Percentiles rank a stretch among this genome's conserved stretches.
These are phyloP conservation scores for Heimioporus sp. DNA, from an alignment of 768 basidiomycete genomes.

Conservation along the genomic window DNA sequence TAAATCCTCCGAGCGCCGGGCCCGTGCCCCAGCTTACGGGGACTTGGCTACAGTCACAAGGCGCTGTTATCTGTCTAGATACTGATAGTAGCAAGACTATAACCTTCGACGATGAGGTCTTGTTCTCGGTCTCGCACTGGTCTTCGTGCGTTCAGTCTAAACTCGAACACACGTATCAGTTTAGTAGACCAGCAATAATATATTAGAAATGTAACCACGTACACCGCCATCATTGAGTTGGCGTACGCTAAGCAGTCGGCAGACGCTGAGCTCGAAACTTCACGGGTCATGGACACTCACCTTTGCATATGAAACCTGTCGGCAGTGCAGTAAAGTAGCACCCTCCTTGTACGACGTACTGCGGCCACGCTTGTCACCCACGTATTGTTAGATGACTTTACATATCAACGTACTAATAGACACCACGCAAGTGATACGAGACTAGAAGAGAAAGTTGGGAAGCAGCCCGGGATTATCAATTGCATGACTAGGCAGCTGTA, in stretches of 20 bases:
- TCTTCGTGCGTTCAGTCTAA: slow-evolving; percentile 14
- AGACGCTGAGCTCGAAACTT: neutral
- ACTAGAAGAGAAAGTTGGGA: neutral
- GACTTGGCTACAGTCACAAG: no score
- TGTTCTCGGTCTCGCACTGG: slow-evolving; percentile 2
- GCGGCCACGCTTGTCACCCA: neutral
- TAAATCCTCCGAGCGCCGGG: no score
- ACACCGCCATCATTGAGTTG: slow-evolving; percentile 18
- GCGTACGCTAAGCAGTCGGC: slow-evolving; percentile 1
- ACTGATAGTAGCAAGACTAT: slow-evolving; percentile 1
- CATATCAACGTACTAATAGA: neutral
- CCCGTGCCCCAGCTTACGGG: no score
- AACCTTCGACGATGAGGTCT: neutral
- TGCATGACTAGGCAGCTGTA: no score
- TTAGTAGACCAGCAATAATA: no score
- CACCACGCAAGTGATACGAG: slow-evolving; percentile 9
- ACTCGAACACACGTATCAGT: neutral
- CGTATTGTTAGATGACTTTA: neutral
- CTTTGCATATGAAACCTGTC: slow-evolving; percentile 3
- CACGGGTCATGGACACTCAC: neutral
- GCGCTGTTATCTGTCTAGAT: neutral
- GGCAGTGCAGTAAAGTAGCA: neutral
- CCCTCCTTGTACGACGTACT: neutral
- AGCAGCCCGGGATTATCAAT: no score
- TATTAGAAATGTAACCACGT: neutral